Evolutionary conservation across 2,329 filamentous ascomycete genomes (phyloP).

Genomic region (Nigrospora sphaerica): DNA sequence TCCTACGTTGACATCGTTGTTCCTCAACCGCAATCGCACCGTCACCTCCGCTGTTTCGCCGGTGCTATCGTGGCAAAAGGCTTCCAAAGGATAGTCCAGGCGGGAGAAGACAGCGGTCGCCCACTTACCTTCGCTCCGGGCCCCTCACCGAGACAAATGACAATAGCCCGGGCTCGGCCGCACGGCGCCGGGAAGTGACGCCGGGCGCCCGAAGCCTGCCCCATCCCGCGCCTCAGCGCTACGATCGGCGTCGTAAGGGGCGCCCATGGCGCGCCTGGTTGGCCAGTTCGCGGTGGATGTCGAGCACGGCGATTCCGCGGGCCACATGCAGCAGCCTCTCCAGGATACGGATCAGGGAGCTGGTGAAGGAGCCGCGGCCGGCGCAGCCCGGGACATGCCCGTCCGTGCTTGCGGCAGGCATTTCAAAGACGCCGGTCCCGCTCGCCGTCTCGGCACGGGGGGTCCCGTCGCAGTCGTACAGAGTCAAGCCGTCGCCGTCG

Average conservation of each 20-base stretch:
- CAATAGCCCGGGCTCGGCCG: slow-evolving; percentile 2
- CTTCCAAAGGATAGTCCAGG: neutral
- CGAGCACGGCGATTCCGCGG: slow-evolving; percentile 1
- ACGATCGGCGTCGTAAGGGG: neutral
- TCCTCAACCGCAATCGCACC: neutral
- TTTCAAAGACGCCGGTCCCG: neutral
- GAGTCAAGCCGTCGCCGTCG: slow-evolving; percentile 2
- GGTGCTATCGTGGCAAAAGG: neutral
- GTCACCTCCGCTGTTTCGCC: neutral
- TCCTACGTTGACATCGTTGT: neutral
- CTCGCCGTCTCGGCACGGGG: neutral
- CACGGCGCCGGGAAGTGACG: neutral
- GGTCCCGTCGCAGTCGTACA: slow-evolving; percentile 1
- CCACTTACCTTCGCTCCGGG: neutral
- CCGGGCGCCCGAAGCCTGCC: neutral
- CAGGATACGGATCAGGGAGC: slow-evolving; percentile 1
- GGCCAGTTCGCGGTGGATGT: slow-evolving; percentile 2
- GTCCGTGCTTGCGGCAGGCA: neutral
- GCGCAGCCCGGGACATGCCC: neutral
- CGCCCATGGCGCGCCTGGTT: neutral
- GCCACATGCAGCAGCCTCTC: neutral
- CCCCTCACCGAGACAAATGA: neutral
- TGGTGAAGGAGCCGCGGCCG: slow-evolving; percentile 2
- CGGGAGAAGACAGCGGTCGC: neutral
- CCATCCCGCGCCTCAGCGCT: neutral